A percentile compares a stretch with the other conserved stretches of the same genome.
Conservation (phyloP, 2,329 filamentous ascomycete genomes). For the Colletotrichum sp. region DNA sequence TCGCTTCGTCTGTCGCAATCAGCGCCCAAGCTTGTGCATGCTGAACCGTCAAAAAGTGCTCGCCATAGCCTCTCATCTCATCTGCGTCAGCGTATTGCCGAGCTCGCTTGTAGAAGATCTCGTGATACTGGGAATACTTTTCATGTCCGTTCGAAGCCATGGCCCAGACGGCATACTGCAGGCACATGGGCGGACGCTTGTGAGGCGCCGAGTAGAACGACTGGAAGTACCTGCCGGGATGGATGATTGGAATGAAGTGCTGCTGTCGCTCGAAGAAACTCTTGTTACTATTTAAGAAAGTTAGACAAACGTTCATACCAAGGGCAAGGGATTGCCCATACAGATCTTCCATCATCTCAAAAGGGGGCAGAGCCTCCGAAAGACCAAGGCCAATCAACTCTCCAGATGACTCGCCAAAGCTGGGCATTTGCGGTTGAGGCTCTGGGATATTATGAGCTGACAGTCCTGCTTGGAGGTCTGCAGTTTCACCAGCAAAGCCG, state of each 20-base stretch:
- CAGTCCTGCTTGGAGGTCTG: background rate
- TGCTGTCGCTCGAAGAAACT: slow-evolving; percentile 80
- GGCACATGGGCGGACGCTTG: slow-evolving; percentile 79
- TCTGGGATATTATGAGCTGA: background rate
- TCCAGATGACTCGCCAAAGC: background rate
- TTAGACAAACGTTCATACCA: background rate
- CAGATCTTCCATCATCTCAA: slow-evolving; percentile 84
- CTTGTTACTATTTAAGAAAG: slow-evolving; percentile 65
- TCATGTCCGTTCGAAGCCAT: slow-evolving; percentile 73
- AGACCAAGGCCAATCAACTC: slow-evolving; percentile 78
- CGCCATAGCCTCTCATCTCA: slow-evolving; percentile 85
- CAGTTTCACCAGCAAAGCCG: background rate
- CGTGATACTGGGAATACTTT: slow-evolving; percentile 74
- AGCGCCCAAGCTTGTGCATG: slow-evolving; percentile 84
- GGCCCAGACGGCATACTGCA: slow-evolving; percentile 91
- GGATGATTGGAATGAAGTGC: slow-evolving; percentile 76
- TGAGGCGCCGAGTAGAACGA: slow-evolving; percentile 74
- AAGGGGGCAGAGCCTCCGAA: slow-evolving; percentile 79
- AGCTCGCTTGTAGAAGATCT: slow-evolving; percentile 81
- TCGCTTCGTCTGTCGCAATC: slow-evolving; percentile 80
- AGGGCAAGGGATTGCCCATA: slow-evolving; percentile 45
- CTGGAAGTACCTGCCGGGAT: slow-evolving; percentile 76
- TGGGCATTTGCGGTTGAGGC: background rate
- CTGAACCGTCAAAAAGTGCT: slow-evolving; percentile 77
- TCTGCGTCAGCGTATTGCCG: slow-evolving; percentile 84